Evolutionary conservation across 176 grass and related monocot genomes (phyloP).

Genomic region (Miscanthus lutarioriparius): DNA sequence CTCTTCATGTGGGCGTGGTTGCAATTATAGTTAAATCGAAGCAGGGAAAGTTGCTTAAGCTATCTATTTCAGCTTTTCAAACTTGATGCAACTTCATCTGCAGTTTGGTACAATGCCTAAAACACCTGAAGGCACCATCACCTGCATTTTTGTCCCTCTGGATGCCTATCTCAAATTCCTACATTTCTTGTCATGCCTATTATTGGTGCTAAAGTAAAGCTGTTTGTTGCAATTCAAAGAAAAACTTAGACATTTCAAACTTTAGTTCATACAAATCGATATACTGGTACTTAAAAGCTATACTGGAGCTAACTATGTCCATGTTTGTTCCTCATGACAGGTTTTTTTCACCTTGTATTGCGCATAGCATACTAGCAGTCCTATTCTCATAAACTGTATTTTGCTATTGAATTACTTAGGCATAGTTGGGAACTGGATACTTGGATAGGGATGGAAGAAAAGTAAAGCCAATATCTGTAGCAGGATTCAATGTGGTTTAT

Average conservation of each 20-base stretch:
- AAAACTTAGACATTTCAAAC: not conserved
- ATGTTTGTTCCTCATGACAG: not conserved
- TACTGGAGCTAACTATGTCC: not conserved
- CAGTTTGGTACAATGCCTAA: not conserved
- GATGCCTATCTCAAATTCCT: slow-evolving; percentile 3
- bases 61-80: not conserved
- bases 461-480: not conserved
- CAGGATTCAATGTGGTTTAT: not conserved
- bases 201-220: not conserved
- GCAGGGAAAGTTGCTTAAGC: not conserved
- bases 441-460: not conserved
- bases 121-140: not conserved
- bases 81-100: not conserved
- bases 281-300: not conserved
- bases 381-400: slow-evolving; percentile 10
- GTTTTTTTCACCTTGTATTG: not conserved
- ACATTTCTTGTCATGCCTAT: not conserved
- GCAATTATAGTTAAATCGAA: not conserved
- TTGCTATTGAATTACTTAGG: not conserved
- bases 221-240: not conserved
- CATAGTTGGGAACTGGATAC: not conserved
- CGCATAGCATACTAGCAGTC: not conserved
- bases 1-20: not conserved
- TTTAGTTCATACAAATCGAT: not conserved
- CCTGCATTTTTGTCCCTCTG: not conserved